Base-by-base conservation (phyloP, 805 yeast genomes). In the Yueomyces sinensis region DNA sequence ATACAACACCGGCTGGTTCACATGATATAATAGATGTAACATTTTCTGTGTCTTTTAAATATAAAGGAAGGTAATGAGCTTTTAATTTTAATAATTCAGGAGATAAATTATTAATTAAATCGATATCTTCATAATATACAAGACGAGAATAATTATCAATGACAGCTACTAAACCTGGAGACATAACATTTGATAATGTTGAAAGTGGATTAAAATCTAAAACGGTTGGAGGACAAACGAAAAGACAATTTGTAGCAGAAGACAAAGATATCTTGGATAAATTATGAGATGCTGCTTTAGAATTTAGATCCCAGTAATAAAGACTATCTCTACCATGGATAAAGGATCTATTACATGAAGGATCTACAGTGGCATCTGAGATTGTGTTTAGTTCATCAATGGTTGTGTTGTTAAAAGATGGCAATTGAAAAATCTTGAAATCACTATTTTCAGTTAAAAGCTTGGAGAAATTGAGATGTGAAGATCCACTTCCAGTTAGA, bases 91-190 rank as follows among this genome's bases (percentile, higher is more conserved):
- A 53, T 22, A 55, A 32, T 33, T 52, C 46, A 5, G 51, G 37
- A 24, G 47, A 45, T 14, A 54, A 27, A 29, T 54, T 53, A 29
- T 49, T 52, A 7, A 55, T 46, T 3, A 58, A 44, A 41, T 72
- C 77, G 11, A 83, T 73, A 35, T 82, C 72, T 47, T 82, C 94
- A 60, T 78, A 80, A 54, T 76, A 86, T 18, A 68, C 66, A 32
- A 81, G 55, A 15, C 54, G 49, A 0, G 95, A 94, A 0, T 72
- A 45, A 15, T 62, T 51, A 1, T 76, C 62, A 47, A 25, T 7
- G 11, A 20, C 24, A 11, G 11, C 11, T 20, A 20, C 7, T 7
- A 7, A 7, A 7, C 11, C 24, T 11, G 24, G 11, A 7, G 24
- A 20, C 11, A 11, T 7, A 20, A 7, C 7, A 20, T 7, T 20